phyloP scores from a whole-genome alignment of 306 rosid genomes.

The Vicia sativa region DNA sequence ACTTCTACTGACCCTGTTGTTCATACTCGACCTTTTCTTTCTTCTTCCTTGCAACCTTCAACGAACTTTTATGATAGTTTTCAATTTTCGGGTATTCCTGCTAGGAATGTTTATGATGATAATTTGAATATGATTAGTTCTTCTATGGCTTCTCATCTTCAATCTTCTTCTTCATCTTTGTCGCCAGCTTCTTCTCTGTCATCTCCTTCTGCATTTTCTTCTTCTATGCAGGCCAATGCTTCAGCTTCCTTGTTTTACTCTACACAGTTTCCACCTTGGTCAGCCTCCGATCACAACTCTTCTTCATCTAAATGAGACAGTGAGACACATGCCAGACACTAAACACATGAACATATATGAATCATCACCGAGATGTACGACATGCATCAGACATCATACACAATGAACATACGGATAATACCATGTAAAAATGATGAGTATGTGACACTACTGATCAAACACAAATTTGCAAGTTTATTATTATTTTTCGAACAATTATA shows the following conservation, averaged over 20 bases:
- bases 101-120: constrained; percentile 41
- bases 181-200: constrained; percentile 36
- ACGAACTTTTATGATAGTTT: constrained; percentile 3
- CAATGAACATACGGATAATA: too few species aligned
- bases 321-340: too few species aligned
- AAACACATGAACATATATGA: too few species aligned
- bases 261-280: constrained; percentile 39
- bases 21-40: constrained; percentile 38
- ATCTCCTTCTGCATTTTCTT: constrained; percentile 18
- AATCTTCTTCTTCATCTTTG: constrained; percentile 35
- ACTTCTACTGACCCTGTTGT: constrained; percentile 54
- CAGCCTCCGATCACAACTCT: constrained; percentile 42
- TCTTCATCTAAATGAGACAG: constrained; percentile 35
- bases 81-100: constrained; percentile 12
- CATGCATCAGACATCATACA: too few species aligned
- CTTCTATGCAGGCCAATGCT: constrained; percentile 32
- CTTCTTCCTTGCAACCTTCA: constrained; percentile 19
- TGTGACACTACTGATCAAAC: too few species aligned
- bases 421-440: too few species aligned
- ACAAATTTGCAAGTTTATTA: background rate
- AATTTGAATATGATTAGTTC: constrained; percentile 24
- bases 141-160: constrained; percentile 44
- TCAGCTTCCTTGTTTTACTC: constrained; percentile 30
- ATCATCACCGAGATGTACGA: too few species aligned
- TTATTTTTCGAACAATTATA: background rate